Evolutionary conservation across 2,329 filamentous ascomycete genomes (phyloP).

Genomic region (Periconia sp.): DNA sequence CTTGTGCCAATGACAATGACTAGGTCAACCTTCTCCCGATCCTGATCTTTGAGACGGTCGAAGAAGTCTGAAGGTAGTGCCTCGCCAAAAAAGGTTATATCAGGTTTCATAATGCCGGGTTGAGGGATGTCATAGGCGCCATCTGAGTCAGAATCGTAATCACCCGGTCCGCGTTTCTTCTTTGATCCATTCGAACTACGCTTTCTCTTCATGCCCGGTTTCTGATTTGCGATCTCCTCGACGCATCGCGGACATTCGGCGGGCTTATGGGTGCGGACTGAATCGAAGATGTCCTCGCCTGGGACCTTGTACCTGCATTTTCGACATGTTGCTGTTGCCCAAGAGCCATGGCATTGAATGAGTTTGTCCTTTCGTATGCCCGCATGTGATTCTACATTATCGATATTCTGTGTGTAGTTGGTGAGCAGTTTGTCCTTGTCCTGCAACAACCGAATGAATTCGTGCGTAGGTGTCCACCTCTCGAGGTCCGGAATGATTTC

Average conservation of each 20-base stretch:
- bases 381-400: constrained; percentile 89
- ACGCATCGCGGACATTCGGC: constrained; percentile 79
- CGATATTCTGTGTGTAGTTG: constrained; percentile 99
- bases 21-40: constrained; percentile 81
- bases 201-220: constrained; percentile 59
- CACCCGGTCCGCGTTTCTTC: constrained; percentile 58
- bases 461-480: constrained; percentile 88
- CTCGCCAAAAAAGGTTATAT: constrained; percentile 98
- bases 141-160: constrained; percentile 61
- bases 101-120: constrained; percentile 88
- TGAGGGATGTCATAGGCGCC: constrained; percentile 70
- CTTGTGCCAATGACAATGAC: constrained; percentile 96
- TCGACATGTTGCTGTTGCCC: constrained; percentile 88
- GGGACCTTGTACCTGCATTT: constrained; percentile 76
- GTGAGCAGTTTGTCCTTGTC: constrained; percentile 88
- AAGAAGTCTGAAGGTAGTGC: constrained; percentile 84
- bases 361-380: constrained; percentile 82
- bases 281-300: constrained; percentile 78
- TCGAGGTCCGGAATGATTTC: constrained; percentile 85
- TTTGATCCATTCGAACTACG: constrained; percentile 55
- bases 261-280: constrained; percentile 77
- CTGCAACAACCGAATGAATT: constrained; percentile 89
- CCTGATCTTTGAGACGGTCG: constrained; percentile 77
- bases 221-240: constrained; percentile 57
- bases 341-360: constrained; percentile 95